These are phyloP conservation scores for Puccinia hordei DNA, from an alignment of 1,284 basidiomycete genomes.

Conservation along the genomic window DNA sequence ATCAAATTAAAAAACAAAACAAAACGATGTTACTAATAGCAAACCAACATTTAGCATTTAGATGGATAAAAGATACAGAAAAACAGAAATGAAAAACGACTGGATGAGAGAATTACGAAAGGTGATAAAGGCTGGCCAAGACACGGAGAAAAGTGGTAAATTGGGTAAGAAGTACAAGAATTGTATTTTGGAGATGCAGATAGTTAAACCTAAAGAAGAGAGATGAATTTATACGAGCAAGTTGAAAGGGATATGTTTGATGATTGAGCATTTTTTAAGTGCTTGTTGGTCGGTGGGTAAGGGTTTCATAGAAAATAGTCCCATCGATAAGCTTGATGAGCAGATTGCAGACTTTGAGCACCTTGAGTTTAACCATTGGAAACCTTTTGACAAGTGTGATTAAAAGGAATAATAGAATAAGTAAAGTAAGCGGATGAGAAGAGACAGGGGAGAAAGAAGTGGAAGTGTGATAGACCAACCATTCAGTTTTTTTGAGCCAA, in stretches of 20 bases:
- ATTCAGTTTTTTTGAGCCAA: conserved; percentile 40
- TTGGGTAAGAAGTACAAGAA: too few species aligned
- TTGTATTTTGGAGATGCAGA: background rate
- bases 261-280: background rate
- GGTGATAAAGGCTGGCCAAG: too few species aligned
- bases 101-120: too few species aligned
- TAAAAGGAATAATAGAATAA: background rate
- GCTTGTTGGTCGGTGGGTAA: background rate
- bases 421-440: background rate
- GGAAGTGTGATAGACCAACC: conserved; percentile 7
- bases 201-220: background rate
- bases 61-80: too few species aligned
- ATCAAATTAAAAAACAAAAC: too few species aligned
- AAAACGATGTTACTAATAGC: too few species aligned
- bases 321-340: conserved; percentile 24
- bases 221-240: background rate
- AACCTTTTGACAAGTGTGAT: conserved; percentile 15
- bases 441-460: background rate
- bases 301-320: conserved; percentile 27
- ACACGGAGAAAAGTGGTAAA: too few species aligned
- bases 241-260: too few species aligned
- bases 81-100: too few species aligned
- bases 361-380: conserved; percentile 29
- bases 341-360: conserved; percentile 26
- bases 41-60: too few species aligned